Conservation (phyloP, 495 filamentous ascomycete genomes). For the Aspergillus ostianus region DNA sequence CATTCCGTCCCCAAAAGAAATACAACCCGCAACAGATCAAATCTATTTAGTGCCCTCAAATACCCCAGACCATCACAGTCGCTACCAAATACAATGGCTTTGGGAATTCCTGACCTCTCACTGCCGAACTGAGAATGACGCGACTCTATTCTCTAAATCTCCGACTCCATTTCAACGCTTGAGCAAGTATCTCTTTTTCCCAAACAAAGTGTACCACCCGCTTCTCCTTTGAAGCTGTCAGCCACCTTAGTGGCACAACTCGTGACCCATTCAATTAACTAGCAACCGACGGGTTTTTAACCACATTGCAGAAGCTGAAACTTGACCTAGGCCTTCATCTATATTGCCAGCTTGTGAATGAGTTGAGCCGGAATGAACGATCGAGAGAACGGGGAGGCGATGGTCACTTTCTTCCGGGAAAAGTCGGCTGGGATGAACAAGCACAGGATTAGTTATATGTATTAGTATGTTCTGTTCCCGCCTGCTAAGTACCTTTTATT, state of each 20-base stretch:
- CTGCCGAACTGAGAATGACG: too few relatives aligned
- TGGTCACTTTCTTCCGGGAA: not conserved
- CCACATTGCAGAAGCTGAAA: not conserved
- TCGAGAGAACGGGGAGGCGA: not conserved
- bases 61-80: too few relatives aligned
- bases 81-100: too few relatives aligned
- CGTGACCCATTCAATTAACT: not conserved
- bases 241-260: not conserved
- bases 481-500: too few relatives aligned
- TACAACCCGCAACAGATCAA: too few relatives aligned
- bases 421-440: not conserved
- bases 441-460: not conserved
- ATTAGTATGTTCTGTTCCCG: too few relatives aligned
- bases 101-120: too few relatives aligned
- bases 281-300: not conserved
- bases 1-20: too few relatives aligned
- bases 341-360: not conserved
- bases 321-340: not conserved
- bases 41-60: too few relatives aligned
- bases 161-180: too few relatives aligned
- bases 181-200: conserved; percentile 4
- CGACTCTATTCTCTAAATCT: too few relatives aligned
- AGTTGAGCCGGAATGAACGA: conserved; percentile 10
- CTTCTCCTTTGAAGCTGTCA: not conserved
- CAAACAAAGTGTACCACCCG: conserved; percentile 3